A percentile compares a stretch with the other conserved stretches of the same genome.
Evolutionary conservation across 2,329 filamentous ascomycete genomes (phyloP).

Genomic region (Pseudopithomyces maydicus): DNA sequence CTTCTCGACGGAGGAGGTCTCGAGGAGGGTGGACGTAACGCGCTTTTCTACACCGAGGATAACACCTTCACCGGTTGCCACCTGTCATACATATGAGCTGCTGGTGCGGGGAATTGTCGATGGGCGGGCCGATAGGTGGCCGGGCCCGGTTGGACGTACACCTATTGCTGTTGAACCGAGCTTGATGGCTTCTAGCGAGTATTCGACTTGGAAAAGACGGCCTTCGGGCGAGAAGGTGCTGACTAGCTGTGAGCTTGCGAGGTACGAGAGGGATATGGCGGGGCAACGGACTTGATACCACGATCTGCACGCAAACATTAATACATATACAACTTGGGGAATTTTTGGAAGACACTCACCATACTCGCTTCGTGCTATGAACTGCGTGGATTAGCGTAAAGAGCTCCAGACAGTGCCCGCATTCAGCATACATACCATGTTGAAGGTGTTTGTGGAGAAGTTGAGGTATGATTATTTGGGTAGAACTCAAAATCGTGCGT

Average conservation of each 20-base stretch:
- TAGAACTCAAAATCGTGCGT: neutral
- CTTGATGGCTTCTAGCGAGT: conserved; percentile 99
- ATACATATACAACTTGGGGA: conserved; percentile 9
- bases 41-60: conserved; percentile 98
- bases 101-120: conserved; percentile 3
- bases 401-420: conserved; percentile 33
- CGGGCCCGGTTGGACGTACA: conserved; percentile 53
- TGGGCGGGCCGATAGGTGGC: neutral
- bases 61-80: conserved; percentile 92
- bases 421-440: conserved; percentile 35
- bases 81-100: conserved; percentile 48
- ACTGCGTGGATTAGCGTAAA: conserved; percentile 56
- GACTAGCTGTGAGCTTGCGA: conserved; percentile 32
- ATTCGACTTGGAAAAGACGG: conserved; percentile 99
- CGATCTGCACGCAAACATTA: conserved; percentile 68
- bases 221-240: conserved; percentile 99
- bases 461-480: neutral
- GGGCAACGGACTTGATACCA: conserved; percentile 83
- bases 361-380: conserved; percentile 99
- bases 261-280: conserved; percentile 14
- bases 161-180: conserved; percentile 98
- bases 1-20: conserved; percentile 98
- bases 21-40: conserved; percentile 94
- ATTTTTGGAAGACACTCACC: conserved; percentile 63
- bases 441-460: conserved; percentile 18